These are phyloP conservation scores for Cichorium intybus DNA, from an alignment of 140 eudicot genomes.

Conservation along the genomic window DNA sequence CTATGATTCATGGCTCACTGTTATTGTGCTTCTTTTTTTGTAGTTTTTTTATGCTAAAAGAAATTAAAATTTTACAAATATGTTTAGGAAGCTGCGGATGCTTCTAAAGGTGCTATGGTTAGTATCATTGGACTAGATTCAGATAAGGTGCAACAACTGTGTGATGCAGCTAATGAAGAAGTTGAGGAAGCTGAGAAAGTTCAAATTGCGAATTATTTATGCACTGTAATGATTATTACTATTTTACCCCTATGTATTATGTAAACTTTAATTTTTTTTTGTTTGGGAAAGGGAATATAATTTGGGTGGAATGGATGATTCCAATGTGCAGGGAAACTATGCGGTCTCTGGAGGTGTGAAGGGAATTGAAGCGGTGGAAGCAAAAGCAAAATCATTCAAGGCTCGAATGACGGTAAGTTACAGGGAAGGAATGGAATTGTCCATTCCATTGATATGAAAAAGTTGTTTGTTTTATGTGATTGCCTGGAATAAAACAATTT, in stretches of 20 bases:
- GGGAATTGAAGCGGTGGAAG: slow-evolving; percentile 94
- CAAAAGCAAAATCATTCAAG: slow-evolving; percentile 90
- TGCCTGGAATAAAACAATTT: no score
- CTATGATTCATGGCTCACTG: no score
- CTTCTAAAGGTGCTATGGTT: slow-evolving; percentile 95
- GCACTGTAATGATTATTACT: slow-evolving; percentile 57
- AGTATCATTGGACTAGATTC: slow-evolving; percentile 94
- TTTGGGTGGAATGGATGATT: neutral
- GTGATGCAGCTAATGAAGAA: slow-evolving; percentile 96
- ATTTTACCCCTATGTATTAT: neutral
- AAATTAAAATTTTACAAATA: neutral
- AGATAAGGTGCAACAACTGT: slow-evolving; percentile 75
- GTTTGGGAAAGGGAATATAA: neutral
- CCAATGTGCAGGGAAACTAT: slow-evolving; percentile 74
- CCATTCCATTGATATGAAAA: no score
- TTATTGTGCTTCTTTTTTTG: neutral
- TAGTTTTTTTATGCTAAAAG: neutral
- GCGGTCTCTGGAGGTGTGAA: slow-evolving; percentile 94
- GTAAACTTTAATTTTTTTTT: neutral
- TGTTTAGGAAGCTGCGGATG: slow-evolving; percentile 88
- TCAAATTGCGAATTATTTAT: slow-evolving; percentile 88
- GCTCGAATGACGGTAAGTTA: slow-evolving; percentile 89
- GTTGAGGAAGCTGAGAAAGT: slow-evolving; percentile 81
- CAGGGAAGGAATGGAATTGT: no score
- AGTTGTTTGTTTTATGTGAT: no score